Conservation (phyloP, 257 asterid genomes). For the Knoxia roxburghii region DNA sequence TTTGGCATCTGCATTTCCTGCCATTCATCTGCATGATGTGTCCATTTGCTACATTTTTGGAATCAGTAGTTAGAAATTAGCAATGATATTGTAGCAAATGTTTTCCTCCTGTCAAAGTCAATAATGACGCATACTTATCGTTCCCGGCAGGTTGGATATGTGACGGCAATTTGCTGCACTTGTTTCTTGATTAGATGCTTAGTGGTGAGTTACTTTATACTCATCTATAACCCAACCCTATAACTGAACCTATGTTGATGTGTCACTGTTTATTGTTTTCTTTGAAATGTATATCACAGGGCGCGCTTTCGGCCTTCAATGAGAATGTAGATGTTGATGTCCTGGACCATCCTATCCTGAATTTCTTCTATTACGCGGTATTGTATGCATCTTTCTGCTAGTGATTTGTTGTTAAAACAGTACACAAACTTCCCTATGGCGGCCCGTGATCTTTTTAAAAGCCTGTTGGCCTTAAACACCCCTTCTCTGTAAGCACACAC, state of each 20-base stretch:
- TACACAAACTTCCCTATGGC: neutral
- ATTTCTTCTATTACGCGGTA: conserved; percentile 34
- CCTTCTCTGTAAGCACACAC: too few species aligned
- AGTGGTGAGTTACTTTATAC: conserved; percentile 27
- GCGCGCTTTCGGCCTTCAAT: conserved; percentile 31
- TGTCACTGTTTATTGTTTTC: neutral
- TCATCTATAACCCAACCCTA: neutral
- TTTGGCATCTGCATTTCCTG: neutral
- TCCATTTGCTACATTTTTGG: neutral
- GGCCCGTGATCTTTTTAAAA: too few species aligned
- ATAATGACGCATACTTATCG: neutral
- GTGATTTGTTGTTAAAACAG: neutral
- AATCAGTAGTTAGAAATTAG: too few species aligned
- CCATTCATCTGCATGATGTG: neutral
- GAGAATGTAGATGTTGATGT: conserved; percentile 26
- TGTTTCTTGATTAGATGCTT: conserved; percentile 41
- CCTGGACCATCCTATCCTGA: conserved; percentile 30
- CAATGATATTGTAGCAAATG: neutral
- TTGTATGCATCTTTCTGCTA: neutral
- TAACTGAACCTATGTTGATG: neutral
- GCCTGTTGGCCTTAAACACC: too few species aligned
- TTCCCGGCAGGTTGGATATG: conserved; percentile 34
- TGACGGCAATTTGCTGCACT: conserved; percentile 36
- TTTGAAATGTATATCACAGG: conserved; percentile 16
- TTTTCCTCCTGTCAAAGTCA: neutral